Conservation (phyloP, 305 asterid species). For the Fraxinus ornus region DNA sequence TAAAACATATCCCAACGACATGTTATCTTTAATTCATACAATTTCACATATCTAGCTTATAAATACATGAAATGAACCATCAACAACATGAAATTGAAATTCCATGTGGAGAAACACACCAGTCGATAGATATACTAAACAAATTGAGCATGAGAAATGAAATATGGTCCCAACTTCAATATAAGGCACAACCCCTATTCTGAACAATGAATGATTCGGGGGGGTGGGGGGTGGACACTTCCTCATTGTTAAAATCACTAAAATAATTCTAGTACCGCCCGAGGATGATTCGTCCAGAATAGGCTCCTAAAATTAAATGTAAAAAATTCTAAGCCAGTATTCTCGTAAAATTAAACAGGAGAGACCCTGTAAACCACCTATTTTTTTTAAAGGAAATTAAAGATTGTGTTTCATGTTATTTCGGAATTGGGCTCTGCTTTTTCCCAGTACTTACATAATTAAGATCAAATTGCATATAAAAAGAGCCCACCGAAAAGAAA, state of each 20-base stretch:
- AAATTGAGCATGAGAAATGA: not conserved
- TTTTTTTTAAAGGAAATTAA: not conserved
- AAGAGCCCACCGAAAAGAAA: not conserved
- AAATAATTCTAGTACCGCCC: not conserved
- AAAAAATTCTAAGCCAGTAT: not conserved
- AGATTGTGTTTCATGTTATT: not conserved
- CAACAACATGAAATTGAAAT: not conserved
- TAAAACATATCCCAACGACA: conserved; percentile 11
- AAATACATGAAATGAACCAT: conserved; percentile 1
- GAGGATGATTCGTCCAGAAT: not conserved
- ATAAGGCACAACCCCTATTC: not conserved
- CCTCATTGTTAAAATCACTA: not conserved
- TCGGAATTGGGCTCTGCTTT: not conserved
- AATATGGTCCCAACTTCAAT: conserved; percentile 1
- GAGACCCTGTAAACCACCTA: not conserved
- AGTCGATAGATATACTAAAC: not conserved
- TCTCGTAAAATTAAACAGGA: not conserved
- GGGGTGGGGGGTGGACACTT: not conserved
- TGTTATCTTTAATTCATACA: conserved; percentile 4
- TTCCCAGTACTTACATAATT: not conserved
- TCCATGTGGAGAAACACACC: not conserved
- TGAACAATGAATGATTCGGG: not conserved
- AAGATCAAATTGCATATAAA: not conserved
- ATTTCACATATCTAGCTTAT: not conserved
- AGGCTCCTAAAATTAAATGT: not conserved